Base-by-base conservation (phyloP, 352 stramenopile genomes). In the Pythium sukuiense region DNA sequence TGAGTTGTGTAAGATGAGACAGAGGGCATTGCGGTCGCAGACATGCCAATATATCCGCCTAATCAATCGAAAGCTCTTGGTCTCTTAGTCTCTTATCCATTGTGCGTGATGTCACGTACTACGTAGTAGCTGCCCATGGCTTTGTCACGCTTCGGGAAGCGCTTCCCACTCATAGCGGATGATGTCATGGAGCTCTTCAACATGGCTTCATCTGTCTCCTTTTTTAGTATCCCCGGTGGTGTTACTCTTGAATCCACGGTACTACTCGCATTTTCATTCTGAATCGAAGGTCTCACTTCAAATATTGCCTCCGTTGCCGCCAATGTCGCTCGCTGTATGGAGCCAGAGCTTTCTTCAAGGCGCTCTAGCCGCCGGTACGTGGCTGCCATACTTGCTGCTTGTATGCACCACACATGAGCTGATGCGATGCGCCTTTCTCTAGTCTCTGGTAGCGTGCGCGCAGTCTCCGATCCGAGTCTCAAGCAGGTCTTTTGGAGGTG, bases 401-500 rank as follows among this genome's bases (percentile, higher is more conserved):
- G n/a, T n/a, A n/a, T n/a, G n/a, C n/a, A n/a, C n/a, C n/a, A n/a
- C n/a, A n/a, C n/a, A n/a, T n/a, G n/a, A n/a, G 11, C 30, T 11
- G 3, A 20, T 37, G 3, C 32, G 37, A 3, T 65, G 27, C 35
- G 13, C n/a, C 0, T 5, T 3, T 54, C 27, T 45, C 5, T 30
- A 77, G 71, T 71, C 45, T 29, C 65, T 27, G 71, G 71, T 16
- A 67, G 67, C 54, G 18, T 67, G 4, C 81, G 74, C 72, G 77
- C 77, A 26, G 32, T 87, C 46, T 65, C 76, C 9, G 77, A 87
- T 55, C 48, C 72, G 3, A 55, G 67, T 53, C 67, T 90, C 29
- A 78, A 78, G 65, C 54, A 70, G 46, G 77, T 83, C 30, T 90
- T 90, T 56, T 88, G 72, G 71, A 45, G 61, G 68, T 73, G 11